phyloP scores from a whole-genome alignment of 176 grass and related monocot genomes.

The Puya raimondii region DNA sequence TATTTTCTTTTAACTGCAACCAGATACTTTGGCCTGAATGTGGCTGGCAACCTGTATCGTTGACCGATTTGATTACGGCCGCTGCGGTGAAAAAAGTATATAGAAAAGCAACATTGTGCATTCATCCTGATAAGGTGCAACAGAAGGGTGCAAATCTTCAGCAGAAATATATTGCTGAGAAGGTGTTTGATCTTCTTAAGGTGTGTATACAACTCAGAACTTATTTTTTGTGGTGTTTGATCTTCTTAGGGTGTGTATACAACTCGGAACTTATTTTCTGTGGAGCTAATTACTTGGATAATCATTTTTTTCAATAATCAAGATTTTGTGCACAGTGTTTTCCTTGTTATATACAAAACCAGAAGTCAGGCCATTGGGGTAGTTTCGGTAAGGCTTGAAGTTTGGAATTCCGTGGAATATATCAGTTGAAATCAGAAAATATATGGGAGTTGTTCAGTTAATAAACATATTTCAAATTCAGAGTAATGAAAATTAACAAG shows the following conservation, averaged over 20 bases:
- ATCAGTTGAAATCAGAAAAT: too few relatives aligned
- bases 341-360: too few relatives aligned
- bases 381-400: too few relatives aligned
- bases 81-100: constrained; percentile 36
- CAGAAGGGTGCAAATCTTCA: constrained; percentile 41
- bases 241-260: constrained; percentile 32
- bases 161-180: constrained; percentile 47
- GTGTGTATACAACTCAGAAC: background rate
- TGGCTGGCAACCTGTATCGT: constrained; percentile 36
- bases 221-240: constrained; percentile 21
- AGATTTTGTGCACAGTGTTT: too few relatives aligned
- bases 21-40: constrained; percentile 43
- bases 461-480: too few relatives aligned
- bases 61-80: constrained; percentile 35
- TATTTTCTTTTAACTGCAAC: constrained; percentile 8
- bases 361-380: too few relatives aligned
- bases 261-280: background rate
- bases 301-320: background rate
- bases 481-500: too few relatives aligned
- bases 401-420: too few relatives aligned
- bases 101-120: constrained; percentile 40
- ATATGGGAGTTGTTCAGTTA: too few relatives aligned
- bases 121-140: constrained; percentile 49
- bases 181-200: constrained; percentile 51
- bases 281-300: constrained; percentile 1